These are phyloP conservation scores for Cryphonectria naterciae DNA, from an alignment of 2,329 filamentous ascomycete species.

Conservation along the genomic window DNA sequence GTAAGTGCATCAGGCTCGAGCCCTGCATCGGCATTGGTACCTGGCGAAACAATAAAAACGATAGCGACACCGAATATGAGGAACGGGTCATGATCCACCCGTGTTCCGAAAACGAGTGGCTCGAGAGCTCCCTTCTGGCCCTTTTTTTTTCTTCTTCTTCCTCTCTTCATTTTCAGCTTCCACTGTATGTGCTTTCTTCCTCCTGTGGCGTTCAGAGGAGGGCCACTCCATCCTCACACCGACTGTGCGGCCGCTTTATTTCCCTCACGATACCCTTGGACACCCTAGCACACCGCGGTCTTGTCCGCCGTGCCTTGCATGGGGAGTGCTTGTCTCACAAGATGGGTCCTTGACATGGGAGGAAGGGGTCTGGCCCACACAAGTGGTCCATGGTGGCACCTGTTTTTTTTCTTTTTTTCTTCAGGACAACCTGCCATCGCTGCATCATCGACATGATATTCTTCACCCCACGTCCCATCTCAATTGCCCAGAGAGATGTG, in stretches of 20 bases:
- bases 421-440: neutral
- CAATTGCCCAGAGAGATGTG: neutral
- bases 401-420: neutral
- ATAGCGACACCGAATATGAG: neutral
- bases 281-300: neutral
- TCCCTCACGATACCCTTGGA: neutral
- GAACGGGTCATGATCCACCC: neutral
- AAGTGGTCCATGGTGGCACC: neutral
- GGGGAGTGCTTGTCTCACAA: neutral
- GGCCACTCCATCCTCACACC: neutral
- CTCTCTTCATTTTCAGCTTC: neutral
- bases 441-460: neutral
- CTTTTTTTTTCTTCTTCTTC: neutral
- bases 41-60: slow-evolving; percentile 11
- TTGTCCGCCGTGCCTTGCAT: slow-evolving; percentile 1
- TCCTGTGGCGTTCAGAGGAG: neutral
- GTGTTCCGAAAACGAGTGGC: neutral
- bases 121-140: neutral
- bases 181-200: neutral
- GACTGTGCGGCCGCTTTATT: neutral
- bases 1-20: slow-evolving; percentile 8
- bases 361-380: neutral
- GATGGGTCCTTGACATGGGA: neutral
- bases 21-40: neutral
- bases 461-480: neutral